These are phyloP conservation scores for Acanthamoeba triangularis DNA, from an alignment of 208 protist species.

Conservation along the genomic window DNA sequence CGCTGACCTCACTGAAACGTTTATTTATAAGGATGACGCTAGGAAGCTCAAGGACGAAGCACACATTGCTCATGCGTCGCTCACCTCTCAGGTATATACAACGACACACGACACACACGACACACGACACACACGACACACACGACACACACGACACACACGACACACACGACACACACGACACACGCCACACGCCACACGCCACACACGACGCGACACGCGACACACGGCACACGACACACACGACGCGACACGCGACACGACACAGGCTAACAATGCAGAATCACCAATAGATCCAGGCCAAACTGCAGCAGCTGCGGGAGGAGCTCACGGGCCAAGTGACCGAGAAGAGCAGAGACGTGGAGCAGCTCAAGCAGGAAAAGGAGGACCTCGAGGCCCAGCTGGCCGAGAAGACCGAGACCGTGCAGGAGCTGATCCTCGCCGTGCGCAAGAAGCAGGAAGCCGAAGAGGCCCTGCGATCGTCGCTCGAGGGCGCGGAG, in stretches of 20 bases:
- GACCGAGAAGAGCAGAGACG: background rate
- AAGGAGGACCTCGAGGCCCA: constrained; percentile 8
- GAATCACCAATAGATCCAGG: background rate
- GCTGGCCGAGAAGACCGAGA: constrained; percentile 7
- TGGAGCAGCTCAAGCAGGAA: background rate
- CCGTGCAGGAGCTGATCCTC: constrained; percentile 37
- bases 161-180: background rate
- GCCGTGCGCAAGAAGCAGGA: background rate
- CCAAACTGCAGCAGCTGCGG: constrained; percentile 14
- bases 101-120: background rate
- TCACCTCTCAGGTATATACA: background rate
- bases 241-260: no score
- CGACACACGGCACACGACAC: background rate
- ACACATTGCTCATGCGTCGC: background rate
- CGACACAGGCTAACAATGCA: no score
- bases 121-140: no score
- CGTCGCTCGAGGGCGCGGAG: background rate
- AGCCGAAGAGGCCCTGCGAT: background rate
- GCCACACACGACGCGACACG: no score
- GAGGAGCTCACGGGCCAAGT: constrained; percentile 1
- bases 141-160: background rate
- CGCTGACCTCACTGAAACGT: background rate
- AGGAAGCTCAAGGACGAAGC: background rate
- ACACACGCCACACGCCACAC: no score
- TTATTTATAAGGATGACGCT: background rate